Conservation (phyloP, 164 flowering plant species). For the Berberis vulgaris region DNA sequence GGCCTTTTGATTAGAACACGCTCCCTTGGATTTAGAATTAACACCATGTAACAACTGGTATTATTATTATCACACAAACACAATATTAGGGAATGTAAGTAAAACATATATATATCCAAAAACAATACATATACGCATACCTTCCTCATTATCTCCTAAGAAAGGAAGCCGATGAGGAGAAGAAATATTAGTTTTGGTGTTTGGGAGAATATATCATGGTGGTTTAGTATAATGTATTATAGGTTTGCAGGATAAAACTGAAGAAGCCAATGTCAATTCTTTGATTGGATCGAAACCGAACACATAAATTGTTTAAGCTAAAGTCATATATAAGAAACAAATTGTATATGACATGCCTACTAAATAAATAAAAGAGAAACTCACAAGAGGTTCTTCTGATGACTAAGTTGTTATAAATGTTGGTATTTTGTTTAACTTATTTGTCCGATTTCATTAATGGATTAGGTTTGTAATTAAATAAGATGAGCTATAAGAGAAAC, state of each 20-base stretch:
- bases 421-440: too few relatives aligned
- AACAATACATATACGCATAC: neutral
- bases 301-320: neutral
- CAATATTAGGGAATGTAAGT: too few relatives aligned
- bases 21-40: constrained; percentile 19
- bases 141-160: neutral
- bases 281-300: neutral
- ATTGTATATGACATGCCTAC: neutral
- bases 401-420: constrained; percentile 1
- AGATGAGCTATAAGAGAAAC: too few relatives aligned
- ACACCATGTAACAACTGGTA: neutral
- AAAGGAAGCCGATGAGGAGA: neutral
- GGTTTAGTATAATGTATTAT: neutral
- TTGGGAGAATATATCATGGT: neutral
- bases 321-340: neutral
- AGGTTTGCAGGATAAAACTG: neutral
- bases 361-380: neutral
- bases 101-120: too few relatives aligned
- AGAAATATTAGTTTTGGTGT: neutral
- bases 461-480: too few relatives aligned
- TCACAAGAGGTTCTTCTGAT: neutral
- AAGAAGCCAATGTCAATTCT: neutral
- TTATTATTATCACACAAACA: neutral
- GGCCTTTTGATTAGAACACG: constrained; percentile 16
- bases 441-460: too few relatives aligned